Percentiles rank a stretch among this genome's conserved stretches.
Evolutionary conservation across 1,139 yeast genomes (phyloP).

Genomic region (Debaryomyces udenii): DNA sequence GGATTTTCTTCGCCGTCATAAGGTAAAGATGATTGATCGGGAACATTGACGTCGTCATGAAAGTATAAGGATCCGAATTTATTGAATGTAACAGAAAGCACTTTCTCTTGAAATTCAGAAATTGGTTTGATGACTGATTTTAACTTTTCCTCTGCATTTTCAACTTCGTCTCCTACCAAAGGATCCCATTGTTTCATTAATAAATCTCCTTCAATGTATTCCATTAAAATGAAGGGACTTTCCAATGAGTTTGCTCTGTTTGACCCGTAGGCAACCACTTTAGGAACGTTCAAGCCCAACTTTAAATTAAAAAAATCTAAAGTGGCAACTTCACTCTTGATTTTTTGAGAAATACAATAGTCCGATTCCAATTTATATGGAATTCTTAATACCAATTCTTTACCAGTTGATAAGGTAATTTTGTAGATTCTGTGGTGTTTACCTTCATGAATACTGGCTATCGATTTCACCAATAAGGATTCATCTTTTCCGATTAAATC

Average conservation of each 20-base stretch:
- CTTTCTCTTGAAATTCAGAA: slow-evolving; percentile 58
- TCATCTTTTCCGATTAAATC: slow-evolving; percentile 46
- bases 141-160: slow-evolving; percentile 45
- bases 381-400: slow-evolving; percentile 71
- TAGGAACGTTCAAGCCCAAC: slow-evolving; percentile 64
- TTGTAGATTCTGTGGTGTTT: slow-evolving; percentile 88
- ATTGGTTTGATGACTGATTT: slow-evolving; percentile 63
- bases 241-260: slow-evolving; percentile 63
- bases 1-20: slow-evolving; percentile 67
- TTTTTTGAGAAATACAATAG: slow-evolving; percentile 62
- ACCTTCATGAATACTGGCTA: slow-evolving; percentile 89
- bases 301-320: slow-evolving; percentile 72
- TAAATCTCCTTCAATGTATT: slow-evolving; percentile 73
- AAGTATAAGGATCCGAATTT: slow-evolving; percentile 84
- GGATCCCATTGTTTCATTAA: slow-evolving; percentile 94
- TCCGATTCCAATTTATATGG: slow-evolving; percentile 78
- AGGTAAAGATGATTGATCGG: slow-evolving; percentile 49
- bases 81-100: slow-evolving; percentile 60
- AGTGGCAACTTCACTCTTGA: slow-evolving; percentile 92
- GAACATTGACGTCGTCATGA: slow-evolving; percentile 55
- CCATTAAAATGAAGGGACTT: slow-evolving; percentile 79
- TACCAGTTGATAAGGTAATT: slow-evolving; percentile 62
- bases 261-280: slow-evolving; percentile 72
- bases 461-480: slow-evolving; percentile 60
- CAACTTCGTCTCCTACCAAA: slow-evolving; percentile 46